These are phyloP conservation scores for Dillenia turbinata DNA, from an alignment of 164 flowering plant species.

Conservation along the genomic window DNA sequence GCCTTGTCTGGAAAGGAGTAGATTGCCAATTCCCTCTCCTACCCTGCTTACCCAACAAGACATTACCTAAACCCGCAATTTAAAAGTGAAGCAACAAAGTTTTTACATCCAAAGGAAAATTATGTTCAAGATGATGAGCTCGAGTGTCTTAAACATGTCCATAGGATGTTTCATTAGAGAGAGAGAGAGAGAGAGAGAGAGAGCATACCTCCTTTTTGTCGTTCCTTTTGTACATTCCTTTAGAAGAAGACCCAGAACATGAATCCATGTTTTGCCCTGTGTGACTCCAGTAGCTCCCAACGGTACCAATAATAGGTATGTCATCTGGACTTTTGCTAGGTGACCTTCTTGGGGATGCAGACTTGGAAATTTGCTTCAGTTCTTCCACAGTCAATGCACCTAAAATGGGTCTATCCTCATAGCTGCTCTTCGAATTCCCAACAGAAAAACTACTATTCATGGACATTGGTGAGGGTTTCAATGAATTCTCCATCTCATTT, in stretches of 20 bases:
- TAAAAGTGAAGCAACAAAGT: constrained; percentile 1
- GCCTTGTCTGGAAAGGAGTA: constrained; percentile 86
- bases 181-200: too few species aligned
- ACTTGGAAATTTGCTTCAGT: constrained; percentile 50
- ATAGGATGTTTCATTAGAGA: too few species aligned
- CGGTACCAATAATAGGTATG: constrained; percentile 76
- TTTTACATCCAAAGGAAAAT: constrained; percentile 15
- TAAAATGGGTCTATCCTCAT: constrained; percentile 77
- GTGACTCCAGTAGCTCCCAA: constrained; percentile 80
- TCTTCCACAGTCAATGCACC: constrained; percentile 87
- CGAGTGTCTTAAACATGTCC: too few species aligned
- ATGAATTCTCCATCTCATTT: too few species aligned
- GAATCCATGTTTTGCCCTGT: constrained; percentile 28
- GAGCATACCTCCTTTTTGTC: constrained; percentile 88
- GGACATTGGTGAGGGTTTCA: constrained; percentile 20
- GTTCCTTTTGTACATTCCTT: constrained; percentile 91
- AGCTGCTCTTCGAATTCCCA: constrained; percentile 31
- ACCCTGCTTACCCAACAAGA: constrained; percentile 52
- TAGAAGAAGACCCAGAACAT: constrained; percentile 47
- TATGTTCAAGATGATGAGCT: too few species aligned
- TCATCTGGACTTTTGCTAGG: constrained; percentile 80
- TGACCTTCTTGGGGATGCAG: constrained; percentile 71
- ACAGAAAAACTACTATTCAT: constrained; percentile 15
- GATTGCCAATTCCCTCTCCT: constrained; percentile 87
- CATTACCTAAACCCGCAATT: constrained; percentile 7